A percentile compares a stretch with the other conserved stretches of the same genome.
Conservation (phyloP, 1,139 yeast genomes). For the Saccharomyces hybrid region DNA sequence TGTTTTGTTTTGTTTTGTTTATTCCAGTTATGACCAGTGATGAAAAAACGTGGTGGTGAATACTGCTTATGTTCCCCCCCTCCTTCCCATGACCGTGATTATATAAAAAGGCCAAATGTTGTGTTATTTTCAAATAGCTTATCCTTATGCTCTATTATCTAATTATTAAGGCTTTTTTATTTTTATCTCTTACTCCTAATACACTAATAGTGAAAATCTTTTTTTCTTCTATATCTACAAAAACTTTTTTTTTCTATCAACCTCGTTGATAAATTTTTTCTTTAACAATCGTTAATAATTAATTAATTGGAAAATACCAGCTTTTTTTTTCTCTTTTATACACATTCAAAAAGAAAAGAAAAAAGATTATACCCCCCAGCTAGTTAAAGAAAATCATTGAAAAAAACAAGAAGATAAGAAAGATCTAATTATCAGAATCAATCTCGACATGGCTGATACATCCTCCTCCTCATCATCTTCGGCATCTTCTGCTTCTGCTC, state of each 20-base stretch:
- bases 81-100: background rate
- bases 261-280: background rate
- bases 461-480: background rate
- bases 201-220: background rate
- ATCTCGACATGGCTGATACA: background rate
- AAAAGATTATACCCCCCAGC: background rate
- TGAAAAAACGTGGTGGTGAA: background rate
- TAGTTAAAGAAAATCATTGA: background rate
- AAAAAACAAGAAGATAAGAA: background rate
- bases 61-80: background rate
- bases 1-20: background rate
- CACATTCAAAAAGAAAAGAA: background rate
- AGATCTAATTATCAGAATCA: background rate
- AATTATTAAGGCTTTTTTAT: background rate
- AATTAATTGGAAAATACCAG: background rate
- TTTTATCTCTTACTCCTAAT: background rate
- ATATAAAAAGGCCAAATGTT: background rate
- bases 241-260: slow-evolving; percentile 1
- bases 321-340: background rate
- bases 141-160: background rate
- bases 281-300: background rate
- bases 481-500: background rate
- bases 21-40: background rate
- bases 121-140: background rate
- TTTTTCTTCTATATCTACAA: slow-evolving; percentile 1